A percentile compares a stretch with the other conserved stretches of the same genome.
Conservation (phyloP, 768 basidiomycete genomes). For the Lactarius akahatsu region DNA sequence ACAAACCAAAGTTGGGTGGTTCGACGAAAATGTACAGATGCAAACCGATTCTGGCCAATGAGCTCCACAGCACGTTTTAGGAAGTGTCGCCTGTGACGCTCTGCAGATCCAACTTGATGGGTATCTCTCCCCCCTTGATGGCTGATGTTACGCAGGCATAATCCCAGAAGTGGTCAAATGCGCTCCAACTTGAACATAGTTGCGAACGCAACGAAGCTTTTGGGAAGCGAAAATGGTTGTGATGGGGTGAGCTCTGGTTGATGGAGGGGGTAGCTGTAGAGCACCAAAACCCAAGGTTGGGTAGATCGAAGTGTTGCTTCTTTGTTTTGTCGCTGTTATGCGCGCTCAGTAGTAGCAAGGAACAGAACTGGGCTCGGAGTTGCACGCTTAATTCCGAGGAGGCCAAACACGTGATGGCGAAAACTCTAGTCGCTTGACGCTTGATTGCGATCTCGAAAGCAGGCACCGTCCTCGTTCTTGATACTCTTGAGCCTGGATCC, state of each 20-base stretch:
- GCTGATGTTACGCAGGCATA: background rate
- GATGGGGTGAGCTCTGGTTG: slow-evolving; percentile 5
- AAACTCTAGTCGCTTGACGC: slow-evolving; percentile 20
- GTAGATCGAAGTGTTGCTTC: slow-evolving; percentile 23
- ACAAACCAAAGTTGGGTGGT: slow-evolving; percentile 15
- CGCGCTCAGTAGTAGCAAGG: slow-evolving; percentile 8
- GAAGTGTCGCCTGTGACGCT: slow-evolving; percentile 15
- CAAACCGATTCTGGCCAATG: slow-evolving; percentile 14
- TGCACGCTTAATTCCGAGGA: slow-evolving; percentile 27
- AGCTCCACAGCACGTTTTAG: slow-evolving; percentile 21
- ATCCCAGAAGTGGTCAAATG: slow-evolving; percentile 7
- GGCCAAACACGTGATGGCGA: slow-evolving; percentile 11
- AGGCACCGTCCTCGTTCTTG: slow-evolving; percentile 22
- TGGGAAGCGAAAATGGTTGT: slow-evolving; percentile 4
- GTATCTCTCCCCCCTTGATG: background rate
- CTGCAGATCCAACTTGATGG: slow-evolving; percentile 17
- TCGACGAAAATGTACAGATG: slow-evolving; percentile 24
- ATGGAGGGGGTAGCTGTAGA: background rate
- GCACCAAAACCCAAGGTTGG: slow-evolving; percentile 5
- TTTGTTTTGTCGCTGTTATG: slow-evolving; percentile 20
- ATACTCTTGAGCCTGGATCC: slow-evolving; percentile 13
- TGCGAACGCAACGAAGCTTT: slow-evolving; percentile 6
- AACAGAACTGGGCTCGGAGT: slow-evolving; percentile 17
- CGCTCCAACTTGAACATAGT: background rate
- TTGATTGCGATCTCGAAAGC: slow-evolving; percentile 24